phyloP scores from a whole-genome alignment of 1,284 basidiomycete genomes.

The Malassezia japonica region DNA sequence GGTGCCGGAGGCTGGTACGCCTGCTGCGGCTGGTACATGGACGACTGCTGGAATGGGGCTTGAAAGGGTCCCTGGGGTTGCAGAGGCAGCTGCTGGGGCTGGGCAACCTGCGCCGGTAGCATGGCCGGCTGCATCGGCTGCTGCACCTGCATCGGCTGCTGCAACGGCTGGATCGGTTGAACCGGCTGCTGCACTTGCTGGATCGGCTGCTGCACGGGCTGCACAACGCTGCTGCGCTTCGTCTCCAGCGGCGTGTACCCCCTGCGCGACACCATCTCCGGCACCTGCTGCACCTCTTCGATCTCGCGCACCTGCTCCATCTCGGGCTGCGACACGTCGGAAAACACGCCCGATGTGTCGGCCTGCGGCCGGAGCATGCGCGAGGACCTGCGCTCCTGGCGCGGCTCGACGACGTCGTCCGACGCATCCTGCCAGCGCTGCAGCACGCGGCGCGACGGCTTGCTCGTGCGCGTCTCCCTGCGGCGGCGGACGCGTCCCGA shows the following conservation, averaged over 20 bases:
- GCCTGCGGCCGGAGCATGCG: neutral
- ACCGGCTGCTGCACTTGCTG: neutral
- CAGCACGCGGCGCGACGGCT: neutral
- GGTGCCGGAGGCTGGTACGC: too few relatives aligned
- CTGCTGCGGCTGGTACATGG: too few relatives aligned
- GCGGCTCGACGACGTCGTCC: neutral
- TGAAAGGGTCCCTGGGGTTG: too few relatives aligned
- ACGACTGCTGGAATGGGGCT: too few relatives aligned
- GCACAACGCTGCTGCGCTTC: neutral
- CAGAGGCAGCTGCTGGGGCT: too few relatives aligned
- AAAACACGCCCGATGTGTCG: neutral
- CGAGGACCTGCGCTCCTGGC: neutral
- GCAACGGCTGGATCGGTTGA: too few relatives aligned
- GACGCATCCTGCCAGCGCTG: slow-evolving; percentile 3
- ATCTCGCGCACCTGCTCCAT: too few relatives aligned
- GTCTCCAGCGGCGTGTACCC: too few relatives aligned
- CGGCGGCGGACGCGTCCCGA: neutral
- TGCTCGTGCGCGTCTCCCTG: neutral
- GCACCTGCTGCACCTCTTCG: too few relatives aligned
- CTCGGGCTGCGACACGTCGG: neutral
- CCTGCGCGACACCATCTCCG: too few relatives aligned
- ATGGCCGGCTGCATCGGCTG: neutral
- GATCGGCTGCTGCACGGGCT: neutral
- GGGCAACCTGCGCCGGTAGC: too few relatives aligned
- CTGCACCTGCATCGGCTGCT: too few relatives aligned